Evolutionary conservation across 805 yeast species (phyloP).

Genomic region (Candida broadrunensis): DNA sequence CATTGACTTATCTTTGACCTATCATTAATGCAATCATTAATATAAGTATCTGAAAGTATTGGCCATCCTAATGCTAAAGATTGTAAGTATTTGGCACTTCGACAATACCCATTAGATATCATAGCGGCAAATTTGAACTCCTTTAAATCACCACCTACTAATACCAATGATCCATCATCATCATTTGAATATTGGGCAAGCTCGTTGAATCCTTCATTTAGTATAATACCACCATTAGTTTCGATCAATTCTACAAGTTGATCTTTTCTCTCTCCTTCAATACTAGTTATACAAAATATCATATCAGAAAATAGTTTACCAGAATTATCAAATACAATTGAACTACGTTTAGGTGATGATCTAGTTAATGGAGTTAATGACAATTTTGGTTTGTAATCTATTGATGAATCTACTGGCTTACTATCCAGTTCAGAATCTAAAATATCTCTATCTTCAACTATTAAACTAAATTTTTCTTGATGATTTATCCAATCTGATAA

Average conservation of each 20-base stretch:
- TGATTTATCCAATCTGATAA: conserved; percentile 36
- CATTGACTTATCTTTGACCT: conserved; percentile 33
- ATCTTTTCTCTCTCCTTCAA: conserved; percentile 31
- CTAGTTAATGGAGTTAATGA: neutral
- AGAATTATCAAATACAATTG: neutral
- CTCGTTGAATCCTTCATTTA: conserved; percentile 34
- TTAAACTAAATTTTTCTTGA: conserved; percentile 27
- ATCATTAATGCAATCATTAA: conserved; percentile 46
- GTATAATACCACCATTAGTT: conserved; percentile 39
- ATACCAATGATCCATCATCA: conserved; percentile 6
- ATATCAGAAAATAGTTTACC: conserved; percentile 15
- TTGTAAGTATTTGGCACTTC: conserved; percentile 77
- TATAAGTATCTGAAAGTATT: conserved; percentile 55
- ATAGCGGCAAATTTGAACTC: conserved; percentile 59
- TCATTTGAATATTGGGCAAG: conserved; percentile 15
- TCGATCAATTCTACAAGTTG: conserved; percentile 32
- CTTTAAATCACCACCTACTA: conserved; percentile 7
- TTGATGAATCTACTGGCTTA: neutral
- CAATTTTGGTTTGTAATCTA: neutral
- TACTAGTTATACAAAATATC: conserved; percentile 35
- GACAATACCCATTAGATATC: conserved; percentile 51
- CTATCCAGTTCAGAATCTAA: no score
- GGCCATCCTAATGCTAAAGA: conserved; percentile 87
- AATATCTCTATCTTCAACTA: conserved; percentile 16
- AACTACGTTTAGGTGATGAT: neutral